Conservation (phyloP, 257 asterid genomes). For the Nicotiana paniculata region DNA sequence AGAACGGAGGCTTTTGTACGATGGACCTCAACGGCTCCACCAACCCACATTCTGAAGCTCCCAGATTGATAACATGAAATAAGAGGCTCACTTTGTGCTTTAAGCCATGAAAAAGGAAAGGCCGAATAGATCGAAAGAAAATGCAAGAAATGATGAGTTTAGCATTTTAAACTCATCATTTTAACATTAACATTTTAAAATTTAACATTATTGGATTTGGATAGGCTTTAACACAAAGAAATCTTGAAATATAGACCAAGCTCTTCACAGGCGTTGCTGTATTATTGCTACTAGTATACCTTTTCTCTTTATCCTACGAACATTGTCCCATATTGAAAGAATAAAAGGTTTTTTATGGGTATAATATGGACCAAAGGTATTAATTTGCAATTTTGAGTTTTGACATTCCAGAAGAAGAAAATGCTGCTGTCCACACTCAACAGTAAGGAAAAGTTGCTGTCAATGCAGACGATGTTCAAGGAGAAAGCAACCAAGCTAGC, state of each 20-base stretch:
- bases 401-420: conserved; percentile 27
- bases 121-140: background rate
- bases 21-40: too few species aligned
- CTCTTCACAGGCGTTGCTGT: background rate
- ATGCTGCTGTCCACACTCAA: conserved; percentile 7
- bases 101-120: background rate
- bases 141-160: conserved; percentile 14
- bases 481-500: conserved; percentile 19
- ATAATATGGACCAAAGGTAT: too few species aligned
- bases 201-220: background rate
- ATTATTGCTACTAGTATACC: background rate
- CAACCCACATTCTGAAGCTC: too few species aligned
- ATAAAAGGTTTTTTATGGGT: too few species aligned
- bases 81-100: background rate
- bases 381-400: conserved; percentile 3
- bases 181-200: too few species aligned
- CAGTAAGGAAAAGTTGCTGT: conserved; percentile 15
- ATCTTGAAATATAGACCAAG: conserved; percentile 25
- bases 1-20: too few species aligned
- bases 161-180: too few species aligned
- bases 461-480: conserved; percentile 11
- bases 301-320: too few species aligned
- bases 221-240: conserved; percentile 29
- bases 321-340: too few species aligned
- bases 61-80: background rate